Evolutionary conservation across 169 alveolate genomes (phyloP).

Genomic region (Babesia bigemina): DNA sequence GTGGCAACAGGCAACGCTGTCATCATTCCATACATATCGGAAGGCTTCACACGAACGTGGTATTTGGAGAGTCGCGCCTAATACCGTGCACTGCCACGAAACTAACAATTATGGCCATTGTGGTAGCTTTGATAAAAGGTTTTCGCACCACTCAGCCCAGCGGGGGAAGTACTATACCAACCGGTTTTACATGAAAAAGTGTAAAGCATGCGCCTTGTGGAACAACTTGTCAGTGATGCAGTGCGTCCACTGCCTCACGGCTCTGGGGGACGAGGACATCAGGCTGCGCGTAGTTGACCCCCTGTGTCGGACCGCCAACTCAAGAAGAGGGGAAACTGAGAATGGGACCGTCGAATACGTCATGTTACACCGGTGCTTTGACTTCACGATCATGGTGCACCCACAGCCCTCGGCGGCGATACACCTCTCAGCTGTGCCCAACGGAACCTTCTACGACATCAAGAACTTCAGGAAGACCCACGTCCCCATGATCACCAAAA

Average conservation of each 20-base stretch:
- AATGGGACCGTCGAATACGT: not conserved
- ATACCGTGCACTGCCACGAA: too few species aligned
- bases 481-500: slow-evolving; percentile 30
- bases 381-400: slow-evolving; percentile 49
- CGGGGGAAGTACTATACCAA: slow-evolving; percentile 60
- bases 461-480: slow-evolving; percentile 67
- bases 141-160: slow-evolving; percentile 58
- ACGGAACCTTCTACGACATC: slow-evolving; percentile 70
- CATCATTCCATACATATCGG: too few species aligned
- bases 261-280: slow-evolving; percentile 52
- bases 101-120: too few species aligned
- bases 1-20: too few species aligned
- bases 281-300: slow-evolving; percentile 62
- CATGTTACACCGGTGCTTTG: slow-evolving; percentile 55
- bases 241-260: slow-evolving; percentile 45
- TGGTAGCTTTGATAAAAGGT: slow-evolving; percentile 3
- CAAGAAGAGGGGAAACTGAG: slow-evolving; percentile 20
- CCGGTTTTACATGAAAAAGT: slow-evolving; percentile 62
- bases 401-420: slow-evolving; percentile 54
- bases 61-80: too few species aligned
- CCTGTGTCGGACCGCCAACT: slow-evolving; percentile 34
- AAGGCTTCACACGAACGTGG: too few species aligned
- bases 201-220: slow-evolving; percentile 47
- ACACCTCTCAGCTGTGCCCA: slow-evolving; percentile 66
- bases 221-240: slow-evolving; percentile 45